A percentile compares a stretch with the other conserved stretches of the same genome.
These are phyloP conservation scores for Xylariaceae sp. DNA, from an alignment of 2,329 filamentous ascomycete genomes.

Conservation along the genomic window DNA sequence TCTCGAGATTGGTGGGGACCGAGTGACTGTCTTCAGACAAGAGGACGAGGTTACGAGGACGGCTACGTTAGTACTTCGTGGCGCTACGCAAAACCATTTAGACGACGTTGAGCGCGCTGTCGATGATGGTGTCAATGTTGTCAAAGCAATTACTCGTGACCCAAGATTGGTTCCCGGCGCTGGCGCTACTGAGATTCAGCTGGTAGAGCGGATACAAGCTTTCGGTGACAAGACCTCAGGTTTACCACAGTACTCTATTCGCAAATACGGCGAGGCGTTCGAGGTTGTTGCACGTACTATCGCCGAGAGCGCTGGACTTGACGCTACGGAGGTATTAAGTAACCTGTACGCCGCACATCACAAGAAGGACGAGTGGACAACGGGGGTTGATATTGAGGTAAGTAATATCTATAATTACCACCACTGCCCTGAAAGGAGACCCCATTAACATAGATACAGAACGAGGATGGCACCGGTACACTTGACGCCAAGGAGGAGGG, in stretches of 20 bases:
- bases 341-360: conserved; percentile 90
- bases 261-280: conserved; percentile 95
- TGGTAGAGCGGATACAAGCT: conserved; percentile 86
- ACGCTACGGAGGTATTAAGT: conserved; percentile 94
- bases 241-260: conserved; percentile 91
- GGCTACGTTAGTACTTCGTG: conserved; percentile 87
- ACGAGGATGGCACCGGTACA: conserved; percentile 50
- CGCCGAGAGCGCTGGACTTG: conserved; percentile 90
- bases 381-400: conserved; percentile 90
- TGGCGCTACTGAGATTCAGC: conserved; percentile 89
- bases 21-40: conserved; percentile 97
- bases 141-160: conserved; percentile 97
- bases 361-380: conserved; percentile 80
- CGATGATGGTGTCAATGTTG: conserved; percentile 95
- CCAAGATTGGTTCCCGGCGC: conserved; percentile 87
- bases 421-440: too few relatives aligned
- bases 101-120: conserved; percentile 96
- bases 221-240: conserved; percentile 91
- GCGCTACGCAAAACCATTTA: conserved; percentile 95
- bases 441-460: conserved; percentile 7
- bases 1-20: conserved; percentile 93
- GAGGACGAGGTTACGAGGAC: conserved; percentile 90
- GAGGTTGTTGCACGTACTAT: conserved; percentile 93
- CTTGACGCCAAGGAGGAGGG: conserved; percentile 83
- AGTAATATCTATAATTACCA: conserved; percentile 16